These are phyloP conservation scores for Phlyctochytrium bullatum DNA, from an alignment of 192 early-diverging fungal species.

Conservation along the genomic window DNA sequence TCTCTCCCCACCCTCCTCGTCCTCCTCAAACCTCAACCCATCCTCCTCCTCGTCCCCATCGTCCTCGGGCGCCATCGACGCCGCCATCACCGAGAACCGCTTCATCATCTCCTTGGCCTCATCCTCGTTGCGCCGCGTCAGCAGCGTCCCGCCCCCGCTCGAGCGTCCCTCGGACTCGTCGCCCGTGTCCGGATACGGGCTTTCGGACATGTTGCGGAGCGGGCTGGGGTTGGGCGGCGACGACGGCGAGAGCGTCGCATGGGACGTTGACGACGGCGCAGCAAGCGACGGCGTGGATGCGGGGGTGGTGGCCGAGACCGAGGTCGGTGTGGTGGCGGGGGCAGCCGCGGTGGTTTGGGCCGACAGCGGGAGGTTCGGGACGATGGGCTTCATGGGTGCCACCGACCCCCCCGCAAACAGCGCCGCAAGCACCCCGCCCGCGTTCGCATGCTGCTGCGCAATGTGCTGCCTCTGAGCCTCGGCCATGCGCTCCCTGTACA, in stretches of 20 bases:
- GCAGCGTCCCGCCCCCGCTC: constrained; percentile 16
- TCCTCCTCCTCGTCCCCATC: constrained; percentile 8
- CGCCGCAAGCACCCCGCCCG: background rate
- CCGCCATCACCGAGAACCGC: constrained; percentile 21
- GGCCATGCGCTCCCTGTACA: constrained; percentile 15
- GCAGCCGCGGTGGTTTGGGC: background rate
- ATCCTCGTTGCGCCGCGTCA: constrained; percentile 13
- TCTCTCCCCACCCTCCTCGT: background rate
- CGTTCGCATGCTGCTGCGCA: background rate
- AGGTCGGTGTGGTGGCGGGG: background rate
- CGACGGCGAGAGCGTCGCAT: background rate
- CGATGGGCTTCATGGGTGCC: background rate
- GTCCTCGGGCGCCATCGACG: constrained; percentile 1
- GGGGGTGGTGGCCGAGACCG: background rate
- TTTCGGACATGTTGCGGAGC: background rate
- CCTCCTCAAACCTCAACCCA: background rate
- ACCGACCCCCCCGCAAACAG: background rate
- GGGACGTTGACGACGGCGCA: too few species aligned
- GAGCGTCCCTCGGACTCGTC: background rate
- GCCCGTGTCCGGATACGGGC: background rate
- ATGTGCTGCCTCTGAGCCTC: background rate
- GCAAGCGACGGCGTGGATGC: background rate
- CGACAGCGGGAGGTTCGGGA: background rate
- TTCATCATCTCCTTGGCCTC: constrained; percentile 40
- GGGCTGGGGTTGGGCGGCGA: background rate